These are phyloP conservation scores for Zea mays DNA, from an alignment of 176 grass and related monocot species.

Conservation along the genomic window DNA sequence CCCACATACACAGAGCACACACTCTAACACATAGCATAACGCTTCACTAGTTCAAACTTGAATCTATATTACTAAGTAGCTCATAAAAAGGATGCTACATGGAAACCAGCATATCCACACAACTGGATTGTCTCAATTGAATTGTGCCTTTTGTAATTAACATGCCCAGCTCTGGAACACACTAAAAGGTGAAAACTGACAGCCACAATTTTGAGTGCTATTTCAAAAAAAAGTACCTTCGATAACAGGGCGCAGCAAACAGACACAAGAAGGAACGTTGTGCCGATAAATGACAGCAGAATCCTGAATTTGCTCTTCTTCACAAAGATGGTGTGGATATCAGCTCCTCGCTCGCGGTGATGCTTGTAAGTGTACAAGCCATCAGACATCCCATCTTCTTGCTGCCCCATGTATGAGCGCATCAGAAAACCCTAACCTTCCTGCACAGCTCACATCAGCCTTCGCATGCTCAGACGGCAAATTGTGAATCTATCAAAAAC, in stretches of 20 bases:
- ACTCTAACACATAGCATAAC: background rate
- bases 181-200: background rate
- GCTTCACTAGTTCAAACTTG: background rate
- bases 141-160: background rate
- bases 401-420: conserved; percentile 23
- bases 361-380: conserved; percentile 46
- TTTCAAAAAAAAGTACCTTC: conserved; percentile 44
- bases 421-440: background rate
- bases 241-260: conserved; percentile 36
- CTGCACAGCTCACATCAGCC: background rate
- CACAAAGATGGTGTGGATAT: conserved; percentile 63
- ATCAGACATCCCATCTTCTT: background rate
- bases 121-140: background rate
- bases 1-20: too few species aligned
- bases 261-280: conserved; percentile 38
- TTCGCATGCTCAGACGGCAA: background rate
- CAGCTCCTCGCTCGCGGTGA: conserved; percentile 30
- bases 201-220: background rate
- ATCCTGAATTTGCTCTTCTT: conserved; percentile 44
- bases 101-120: background rate
- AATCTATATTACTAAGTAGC: background rate
- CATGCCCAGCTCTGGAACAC: background rate
- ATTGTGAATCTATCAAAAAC: background rate
- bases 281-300: conserved; percentile 44
- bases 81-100: background rate